These are phyloP conservation scores for Leccinum insigne DNA, from an alignment of 1,284 basidiomycete species.

Conservation along the genomic window DNA sequence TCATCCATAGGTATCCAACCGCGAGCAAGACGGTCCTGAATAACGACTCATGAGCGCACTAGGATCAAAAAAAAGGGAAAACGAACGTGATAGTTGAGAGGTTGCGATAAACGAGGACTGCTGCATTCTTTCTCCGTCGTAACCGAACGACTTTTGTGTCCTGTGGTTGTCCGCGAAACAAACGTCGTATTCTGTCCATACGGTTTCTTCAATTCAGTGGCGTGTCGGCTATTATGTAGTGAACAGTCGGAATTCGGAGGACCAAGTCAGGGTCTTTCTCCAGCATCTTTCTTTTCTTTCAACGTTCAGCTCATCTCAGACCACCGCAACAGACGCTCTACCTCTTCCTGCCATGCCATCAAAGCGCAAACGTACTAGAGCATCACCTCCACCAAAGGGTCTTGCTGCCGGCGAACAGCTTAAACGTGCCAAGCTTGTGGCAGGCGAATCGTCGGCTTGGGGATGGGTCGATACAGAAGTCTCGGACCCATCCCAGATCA, in stretches of 20 bases:
- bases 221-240: not conserved
- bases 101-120: constrained; percentile 21
- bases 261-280: constrained; percentile 21
- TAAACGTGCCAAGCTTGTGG: constrained; percentile 53
- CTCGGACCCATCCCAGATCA: constrained; percentile 54
- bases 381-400: constrained; percentile 48
- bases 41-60: not conserved
- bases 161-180: constrained; percentile 19
- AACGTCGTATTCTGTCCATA: constrained; percentile 24
- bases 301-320: constrained; percentile 8
- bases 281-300: constrained; percentile 16
- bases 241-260: constrained; percentile 28
- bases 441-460: constrained; percentile 58
- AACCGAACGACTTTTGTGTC: constrained; percentile 22
- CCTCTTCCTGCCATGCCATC: constrained; percentile 44
- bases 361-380: constrained; percentile 58
- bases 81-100: constrained; percentile 36
- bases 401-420: constrained; percentile 59
- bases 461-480: constrained; percentile 76
- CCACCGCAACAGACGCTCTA: constrained; percentile 1
- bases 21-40: constrained; percentile 56
- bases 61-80: not conserved
- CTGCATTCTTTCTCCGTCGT: constrained; percentile 28
- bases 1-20: constrained; percentile 74
- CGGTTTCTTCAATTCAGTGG: not conserved